Conservation (phyloP, 345 rosid species). For the Aquilaria sinensis region DNA sequence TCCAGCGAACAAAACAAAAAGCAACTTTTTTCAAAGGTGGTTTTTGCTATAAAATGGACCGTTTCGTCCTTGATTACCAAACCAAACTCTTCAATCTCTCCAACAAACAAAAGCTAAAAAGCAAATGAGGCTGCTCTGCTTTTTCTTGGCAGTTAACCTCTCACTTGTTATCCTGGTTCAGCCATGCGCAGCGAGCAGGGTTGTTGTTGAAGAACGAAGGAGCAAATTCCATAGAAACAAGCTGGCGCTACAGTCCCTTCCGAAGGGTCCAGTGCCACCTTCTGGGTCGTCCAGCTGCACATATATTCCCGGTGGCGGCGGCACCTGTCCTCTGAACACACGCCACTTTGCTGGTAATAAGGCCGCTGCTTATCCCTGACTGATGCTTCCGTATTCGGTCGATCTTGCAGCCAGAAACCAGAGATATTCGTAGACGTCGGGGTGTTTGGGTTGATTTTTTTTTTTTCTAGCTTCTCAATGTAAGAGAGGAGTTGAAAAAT, state of each 20-base stretch:
- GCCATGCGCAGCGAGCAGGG: not conserved
- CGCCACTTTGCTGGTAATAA: not conserved
- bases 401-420: not conserved
- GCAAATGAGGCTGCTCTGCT: not conserved
- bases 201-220: not conserved
- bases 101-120: too few relatives aligned
- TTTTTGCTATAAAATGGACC: too few relatives aligned
- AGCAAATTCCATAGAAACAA: not conserved
- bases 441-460: not conserved
- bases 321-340: not conserved
- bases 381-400: not conserved
- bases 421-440: not conserved
- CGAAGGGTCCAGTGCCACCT: not conserved
- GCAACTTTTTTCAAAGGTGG: too few relatives aligned
- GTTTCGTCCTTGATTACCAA: too few relatives aligned
- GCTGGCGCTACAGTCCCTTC: not conserved
- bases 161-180: not conserved
- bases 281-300: not conserved
- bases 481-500: not conserved
- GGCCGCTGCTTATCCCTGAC: not conserved
- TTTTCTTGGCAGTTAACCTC: not conserved
- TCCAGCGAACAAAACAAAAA: too few relatives aligned
- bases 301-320: not conserved
- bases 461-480: not conserved
- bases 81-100: too few relatives aligned